Base-by-base conservation (phyloP, 2,329 filamentous ascomycete species). In the Phyllosticta paracitricarpa region DNA sequence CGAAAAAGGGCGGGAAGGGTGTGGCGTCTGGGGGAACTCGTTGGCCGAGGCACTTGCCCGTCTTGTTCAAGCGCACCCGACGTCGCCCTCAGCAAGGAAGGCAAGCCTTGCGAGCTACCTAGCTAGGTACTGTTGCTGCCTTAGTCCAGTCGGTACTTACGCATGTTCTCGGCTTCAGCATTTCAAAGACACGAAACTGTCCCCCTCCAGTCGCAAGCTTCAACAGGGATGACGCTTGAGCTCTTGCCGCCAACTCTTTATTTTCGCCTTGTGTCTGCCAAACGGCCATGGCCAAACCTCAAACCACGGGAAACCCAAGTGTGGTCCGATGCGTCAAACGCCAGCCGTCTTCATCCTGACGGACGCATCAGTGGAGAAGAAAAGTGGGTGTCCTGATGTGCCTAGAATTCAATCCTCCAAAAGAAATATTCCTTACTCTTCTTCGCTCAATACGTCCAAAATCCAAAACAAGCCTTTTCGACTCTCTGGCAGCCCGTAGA, bases 401-500 rank as follows among this genome's bases (percentile, higher is more conserved):
- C 19, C 19, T 22, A 22, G 19, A 22, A 22, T 22, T 22, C 19
- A 22, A 22, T 22, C 19, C 19, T 22, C 19, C 19, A 22, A 22
- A 40, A 40, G 33, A 8, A 40, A 6, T 3, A 5, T 5, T 5
- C 40, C 6, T 6, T 48, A 48, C 19, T 51, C 55, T 12, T 61
- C 58, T 7, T 59, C 58, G 22, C 56, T 24, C 30, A 76, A 58
- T 0, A 73, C 67, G 26, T 77, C 71, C 0, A 79, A 59, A 0
- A 80, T 70, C 77, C 80, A 82, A 1, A 77, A 71, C 30, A 78
- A 71, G 0, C 69, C 77, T 62, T 79, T 70, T 30, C 71, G 75
- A 2, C 78, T 76, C 65, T 84, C 82, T 4, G 67, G 70, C 26
- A 84, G 48, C 0, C 75, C 75, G 64, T 80, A 83, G 1, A 73